Conservation (phyloP, 306 rosid genomes). For the Sindora glabra region DNA sequence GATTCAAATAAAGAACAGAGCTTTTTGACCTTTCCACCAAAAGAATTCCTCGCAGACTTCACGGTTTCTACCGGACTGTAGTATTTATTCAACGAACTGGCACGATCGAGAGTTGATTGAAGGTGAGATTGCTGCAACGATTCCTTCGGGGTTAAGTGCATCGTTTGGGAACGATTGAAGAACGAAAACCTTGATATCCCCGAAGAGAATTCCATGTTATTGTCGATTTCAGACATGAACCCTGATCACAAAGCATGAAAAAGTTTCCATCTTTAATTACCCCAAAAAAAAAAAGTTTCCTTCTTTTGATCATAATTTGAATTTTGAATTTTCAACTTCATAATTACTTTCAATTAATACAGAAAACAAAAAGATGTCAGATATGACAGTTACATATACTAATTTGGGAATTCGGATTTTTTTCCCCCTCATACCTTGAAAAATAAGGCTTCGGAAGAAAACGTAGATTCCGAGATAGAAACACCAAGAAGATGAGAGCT, state of each 20-base stretch:
- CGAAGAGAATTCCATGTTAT: conserved; percentile 23
- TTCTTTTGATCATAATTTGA: neutral
- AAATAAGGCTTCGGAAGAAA: neutral
- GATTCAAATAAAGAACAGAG: conserved; percentile 61
- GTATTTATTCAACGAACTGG: conserved; percentile 41
- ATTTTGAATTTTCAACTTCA: neutral
- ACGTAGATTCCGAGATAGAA: neutral
- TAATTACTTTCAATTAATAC: neutral
- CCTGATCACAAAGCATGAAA: neutral
- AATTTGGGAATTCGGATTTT: neutral
- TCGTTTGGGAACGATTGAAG: conserved; percentile 63
- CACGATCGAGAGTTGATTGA: conserved; percentile 37
- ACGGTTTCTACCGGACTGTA: conserved; percentile 53
- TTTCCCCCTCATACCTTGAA: conserved; percentile 3
- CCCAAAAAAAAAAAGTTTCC: neutral
- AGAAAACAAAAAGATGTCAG: neutral
- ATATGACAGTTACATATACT: neutral
- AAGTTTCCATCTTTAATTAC: neutral
- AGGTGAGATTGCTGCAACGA: conserved; percentile 31
- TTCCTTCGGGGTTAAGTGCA: conserved; percentile 25
- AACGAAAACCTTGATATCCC: conserved; percentile 46
- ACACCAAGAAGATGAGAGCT: neutral
- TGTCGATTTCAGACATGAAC: conserved; percentile 42
- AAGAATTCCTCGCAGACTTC: conserved; percentile 45
- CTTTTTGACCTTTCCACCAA: conserved; percentile 80